Base-by-base conservation (phyloP, 495 filamentous ascomycete species). In the Chlorociboria aeruginascens region DNA sequence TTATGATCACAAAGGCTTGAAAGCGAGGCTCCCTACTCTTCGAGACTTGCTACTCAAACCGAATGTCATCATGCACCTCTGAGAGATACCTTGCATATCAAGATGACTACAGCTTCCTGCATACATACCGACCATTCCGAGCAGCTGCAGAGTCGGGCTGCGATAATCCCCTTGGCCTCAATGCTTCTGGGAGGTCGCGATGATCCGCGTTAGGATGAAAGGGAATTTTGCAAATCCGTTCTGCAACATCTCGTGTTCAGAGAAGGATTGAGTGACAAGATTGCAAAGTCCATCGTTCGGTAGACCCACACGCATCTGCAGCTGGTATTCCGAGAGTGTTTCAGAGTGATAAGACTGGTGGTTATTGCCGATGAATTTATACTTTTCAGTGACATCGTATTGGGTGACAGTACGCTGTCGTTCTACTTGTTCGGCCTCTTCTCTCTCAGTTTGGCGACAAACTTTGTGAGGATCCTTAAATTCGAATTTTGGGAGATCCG, bases 401-500 rank as follows among this genome's bases (percentile, higher is more conserved):
- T 44, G 48, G 1, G 3, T 30, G 17, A 44, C 39, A 6, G 32
- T 38, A n/a, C 11, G 14, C 3, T 25, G 20, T 25, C 20, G 20
- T 4, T 25, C 4, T 25, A 2, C 20, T 25, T 25, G 16, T 14
- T 37, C 41, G n/a, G 3, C 2, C 13, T 7, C 30, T 2, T 28
- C 48, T 44, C 1, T 46, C 34, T 10, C 3, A n/a, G 11, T 41
- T 20, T 51, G 28, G 2, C 9, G 25, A 32, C 12, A 20, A 28
- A 7, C 13, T 1, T 36, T 30, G 20, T 30, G 32, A 1, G 51
- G 42, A 37, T 46, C 50, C 0, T 11, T 31, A 41, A 42, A 54
- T 4, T 54, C 51, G 31, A 49, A 54, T 11, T 10, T 34, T 31
- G 51, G 46, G 2, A 54, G 41, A 46, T 54, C 51, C 2, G 35